Evolutionary conservation across 2,329 filamentous ascomycete species (phyloP).

Genomic region (Fusarium mangiferae): DNA sequence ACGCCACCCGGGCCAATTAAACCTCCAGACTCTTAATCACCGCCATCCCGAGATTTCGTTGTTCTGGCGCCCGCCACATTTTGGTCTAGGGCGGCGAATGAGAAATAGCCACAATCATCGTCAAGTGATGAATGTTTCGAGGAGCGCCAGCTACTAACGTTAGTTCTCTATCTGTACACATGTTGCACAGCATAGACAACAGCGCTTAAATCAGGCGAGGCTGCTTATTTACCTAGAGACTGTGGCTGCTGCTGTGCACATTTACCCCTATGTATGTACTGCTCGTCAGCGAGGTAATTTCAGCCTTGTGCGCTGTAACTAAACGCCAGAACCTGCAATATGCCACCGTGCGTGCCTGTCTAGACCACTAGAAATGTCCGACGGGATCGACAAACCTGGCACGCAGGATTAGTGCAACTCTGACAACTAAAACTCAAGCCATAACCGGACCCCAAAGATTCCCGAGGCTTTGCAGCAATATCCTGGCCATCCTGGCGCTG

Average conservation of each 20-base stretch:
- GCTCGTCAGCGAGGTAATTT: slow-evolving; percentile 4
- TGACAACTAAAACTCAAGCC: slow-evolving; percentile 21
- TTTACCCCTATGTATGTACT: slow-evolving; percentile 16
- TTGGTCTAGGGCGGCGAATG: slow-evolving; percentile 14
- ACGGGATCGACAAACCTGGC: slow-evolving; percentile 13
- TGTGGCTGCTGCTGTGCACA: neutral
- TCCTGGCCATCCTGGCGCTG: neutral
- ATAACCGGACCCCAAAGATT: neutral
- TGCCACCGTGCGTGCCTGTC: neutral
- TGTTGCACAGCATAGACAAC: neutral
- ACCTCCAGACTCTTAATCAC: slow-evolving; percentile 4
- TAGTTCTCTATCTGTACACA: neutral
- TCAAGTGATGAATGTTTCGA: slow-evolving; percentile 3
- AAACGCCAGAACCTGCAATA: neutral
- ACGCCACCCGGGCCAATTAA: slow-evolving; percentile 49
- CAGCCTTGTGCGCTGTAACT: slow-evolving; percentile 17
- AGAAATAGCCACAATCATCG: slow-evolving; percentile 2
- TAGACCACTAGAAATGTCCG: slow-evolving; percentile 27
- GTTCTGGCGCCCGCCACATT: slow-evolving; percentile 33
- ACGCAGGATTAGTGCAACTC: slow-evolving; percentile 27
- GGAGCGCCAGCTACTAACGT: neutral
- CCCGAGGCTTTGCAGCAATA: slow-evolving; percentile 3
- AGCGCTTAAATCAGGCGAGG: slow-evolving; percentile 13
- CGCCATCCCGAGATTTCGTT: slow-evolving; percentile 28
- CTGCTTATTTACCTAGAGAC: neutral